Percentiles rank a stretch among this genome's conserved stretches.
Evolutionary conservation across 257 asterid genomes (phyloP).

Genomic region (Solanum chilense): DNA sequence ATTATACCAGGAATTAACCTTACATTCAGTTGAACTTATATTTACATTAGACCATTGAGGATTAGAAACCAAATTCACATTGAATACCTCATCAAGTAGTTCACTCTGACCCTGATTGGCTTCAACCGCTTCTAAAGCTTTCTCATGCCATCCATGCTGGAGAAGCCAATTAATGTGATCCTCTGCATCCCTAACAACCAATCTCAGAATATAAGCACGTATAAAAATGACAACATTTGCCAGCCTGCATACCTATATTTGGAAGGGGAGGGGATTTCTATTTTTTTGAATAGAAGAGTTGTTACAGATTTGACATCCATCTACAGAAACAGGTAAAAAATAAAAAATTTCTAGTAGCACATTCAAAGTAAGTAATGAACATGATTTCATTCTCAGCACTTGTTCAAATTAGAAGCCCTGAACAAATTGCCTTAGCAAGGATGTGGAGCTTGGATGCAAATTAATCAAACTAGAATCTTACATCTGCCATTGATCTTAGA

Average conservation of each 20-base stretch:
- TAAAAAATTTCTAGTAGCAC: background rate
- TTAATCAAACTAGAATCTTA: background rate
- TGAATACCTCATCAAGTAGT: constrained; percentile 82
- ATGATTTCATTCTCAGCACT: background rate
- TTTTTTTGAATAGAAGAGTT: background rate
- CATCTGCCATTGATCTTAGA: background rate
- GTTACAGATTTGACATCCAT: background rate
- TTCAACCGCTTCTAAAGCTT: constrained; percentile 98
- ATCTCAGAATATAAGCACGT: constrained; percentile 4
- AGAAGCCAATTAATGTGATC: constrained; percentile 99
- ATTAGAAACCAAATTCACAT: background rate
- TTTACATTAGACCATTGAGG: background rate
- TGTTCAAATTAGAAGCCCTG: background rate
- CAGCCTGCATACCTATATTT: background rate
- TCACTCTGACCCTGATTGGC: constrained; percentile 94
- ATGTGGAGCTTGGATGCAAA: background rate
- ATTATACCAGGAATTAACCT: background rate
- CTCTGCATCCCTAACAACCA: constrained; percentile 81
- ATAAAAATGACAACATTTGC: background rate
- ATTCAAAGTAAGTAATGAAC: background rate
- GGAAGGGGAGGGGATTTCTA: background rate
- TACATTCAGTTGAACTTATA: background rate
- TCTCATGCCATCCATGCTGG: constrained; percentile 88
- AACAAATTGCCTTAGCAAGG: background rate
- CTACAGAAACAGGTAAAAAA: background rate